Evolutionary conservation across 306 rosid genomes (phyloP).

Genomic region (apple (Malus domestica)): ASM211411v1 NC_041803.1:27782501-27783000

Average conservation of each 20-base stretch:
- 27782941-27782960: constrained; percentile 61
- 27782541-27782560: constrained; percentile 62
- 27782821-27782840: constrained; percentile 58
- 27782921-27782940: constrained; percentile 75
- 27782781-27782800: constrained; percentile 85
- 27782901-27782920: constrained; percentile 50
- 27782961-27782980: constrained; percentile 82
- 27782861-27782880: constrained; percentile 87
- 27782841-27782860: constrained; percentile 85
- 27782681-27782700: constrained; percentile 98
- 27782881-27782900: constrained; percentile 62
- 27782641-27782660: constrained; percentile 95
- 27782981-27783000: constrained; percentile 95
- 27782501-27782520: background rate
- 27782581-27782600: constrained; percentile 65
- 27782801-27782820: constrained; percentile 55
- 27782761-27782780: constrained; percentile 91
- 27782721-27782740: constrained; percentile 90
- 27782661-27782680: constrained; percentile 92
- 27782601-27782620: constrained; percentile 94
- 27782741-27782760: constrained; percentile 95
- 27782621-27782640: constrained; percentile 94
- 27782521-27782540: background rate
- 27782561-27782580: constrained; percentile 71
- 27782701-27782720: constrained; percentile 84